Evolutionary conservation across 257 asterid species (phyloP), one percentile per base, ranked within the genome.

Genomic region (Striga asiatica): DNA sequence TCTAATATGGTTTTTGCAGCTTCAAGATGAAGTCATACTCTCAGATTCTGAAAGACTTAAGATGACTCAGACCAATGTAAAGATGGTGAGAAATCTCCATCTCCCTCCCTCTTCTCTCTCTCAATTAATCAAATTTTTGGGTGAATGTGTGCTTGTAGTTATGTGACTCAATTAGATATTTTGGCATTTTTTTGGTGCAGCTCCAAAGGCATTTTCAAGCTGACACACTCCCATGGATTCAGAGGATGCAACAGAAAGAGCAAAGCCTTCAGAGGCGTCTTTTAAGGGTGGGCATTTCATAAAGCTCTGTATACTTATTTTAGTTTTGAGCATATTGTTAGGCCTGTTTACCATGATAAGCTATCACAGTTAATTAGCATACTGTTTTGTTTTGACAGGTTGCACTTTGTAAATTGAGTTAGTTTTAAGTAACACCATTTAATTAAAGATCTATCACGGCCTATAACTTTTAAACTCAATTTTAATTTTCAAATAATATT

Each of bases 131-230:
- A 50, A 11, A 32, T 24, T 21, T 41, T 34, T 22, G 19, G 22
- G 22, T 20, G 12, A 62, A 24, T 64, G 52, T 24, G 20, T 37
- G 24, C 22, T 2, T 16, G 21, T 31, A 51, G 22, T 14, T 53
- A 4, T 54, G 39, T 50, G 62, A 39, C 53, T 41, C n/a, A 42
- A 35, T n/a, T 31, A 20, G 29, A 48, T 31, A 60, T 45, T 61
- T 34, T 25, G 8, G 35, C 48, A 31, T 41, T 58, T 46, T 54
- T 16, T 37, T 47, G 35, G 19, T 79, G 69, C 81, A 88, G 99
- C 95, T 92, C 61, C 99, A 92, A 41, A 79, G 94, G 61, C 95
- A 92, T 57, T 73, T 88, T 70, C 97, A 82, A 81, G 95, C 81
- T 16, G 95, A 81, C 70, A 92, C 95, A 11, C 78, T 88, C 39